These are phyloP conservation scores for Phytopythium helicoides DNA, from an alignment of 352 stramenopile species.

Conservation along the genomic window DNA sequence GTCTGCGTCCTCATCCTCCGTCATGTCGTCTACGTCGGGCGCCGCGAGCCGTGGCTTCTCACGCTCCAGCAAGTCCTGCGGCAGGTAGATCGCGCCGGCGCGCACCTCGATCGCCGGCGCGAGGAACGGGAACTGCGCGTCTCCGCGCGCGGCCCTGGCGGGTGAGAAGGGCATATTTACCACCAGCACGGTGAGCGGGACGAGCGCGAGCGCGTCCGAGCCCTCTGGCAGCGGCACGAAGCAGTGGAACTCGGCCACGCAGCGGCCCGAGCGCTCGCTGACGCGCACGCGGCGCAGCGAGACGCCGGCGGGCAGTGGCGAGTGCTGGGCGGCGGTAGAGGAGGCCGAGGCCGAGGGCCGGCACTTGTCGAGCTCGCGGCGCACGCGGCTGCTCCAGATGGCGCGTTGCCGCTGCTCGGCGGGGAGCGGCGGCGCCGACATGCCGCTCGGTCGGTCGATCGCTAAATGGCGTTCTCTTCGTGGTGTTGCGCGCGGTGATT, in stretches of 20 bases:
- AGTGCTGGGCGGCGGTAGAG: slow-evolving; percentile 1
- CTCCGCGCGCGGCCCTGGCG: slow-evolving; percentile 15
- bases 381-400: slow-evolving; percentile 73
- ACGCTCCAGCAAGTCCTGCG: slow-evolving; percentile 37
- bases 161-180: slow-evolving; percentile 58
- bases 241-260: slow-evolving; percentile 60
- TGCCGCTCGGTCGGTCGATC: not conserved
- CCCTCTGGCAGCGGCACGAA: slow-evolving; percentile 75
- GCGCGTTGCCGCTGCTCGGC: slow-evolving; percentile 44
- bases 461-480: no score
- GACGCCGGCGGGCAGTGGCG: slow-evolving; percentile 34
- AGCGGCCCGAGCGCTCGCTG: slow-evolving; percentile 43
- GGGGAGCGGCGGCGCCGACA: not conserved
- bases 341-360: slow-evolving; percentile 1
- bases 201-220: slow-evolving; percentile 59
- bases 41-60: not conserved
- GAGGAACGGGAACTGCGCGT: slow-evolving; percentile 61
- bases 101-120: slow-evolving; percentile 46
- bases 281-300: slow-evolving; percentile 44
- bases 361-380: slow-evolving; percentile 77
- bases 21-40: slow-evolving; percentile 13
- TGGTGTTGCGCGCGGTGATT: no score
- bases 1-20: not conserved
- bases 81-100: slow-evolving; percentile 47
- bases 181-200: slow-evolving; percentile 56